These are phyloP conservation scores for Pseudogymnoascus pannorum DNA, from an alignment of 2,329 filamentous ascomycete species.

Conservation along the genomic window DNA sequence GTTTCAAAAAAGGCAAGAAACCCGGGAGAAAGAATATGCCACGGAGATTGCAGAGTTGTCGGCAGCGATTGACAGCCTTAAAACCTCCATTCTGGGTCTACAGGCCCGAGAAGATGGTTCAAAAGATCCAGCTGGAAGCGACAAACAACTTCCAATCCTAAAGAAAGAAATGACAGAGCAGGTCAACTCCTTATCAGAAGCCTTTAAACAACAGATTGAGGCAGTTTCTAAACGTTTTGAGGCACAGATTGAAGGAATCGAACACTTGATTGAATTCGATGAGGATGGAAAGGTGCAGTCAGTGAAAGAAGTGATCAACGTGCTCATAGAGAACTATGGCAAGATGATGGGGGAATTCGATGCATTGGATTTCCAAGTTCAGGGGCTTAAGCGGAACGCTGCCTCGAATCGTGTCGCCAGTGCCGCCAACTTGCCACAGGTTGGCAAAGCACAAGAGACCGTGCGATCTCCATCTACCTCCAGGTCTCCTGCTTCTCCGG, in stretches of 20 bases:
- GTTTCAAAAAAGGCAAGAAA: neutral
- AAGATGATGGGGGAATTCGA: neutral
- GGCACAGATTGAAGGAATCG: neutral
- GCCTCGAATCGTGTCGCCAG: neutral
- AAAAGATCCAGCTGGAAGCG: neutral
- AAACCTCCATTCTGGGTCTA: neutral
- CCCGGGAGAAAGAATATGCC: neutral
- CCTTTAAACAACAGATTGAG: neutral
- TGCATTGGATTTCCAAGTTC: neutral
- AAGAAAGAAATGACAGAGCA: neutral
- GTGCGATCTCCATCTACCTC: neutral
- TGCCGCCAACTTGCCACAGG: neutral
- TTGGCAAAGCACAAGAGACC: neutral
- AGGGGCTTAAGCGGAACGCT: neutral
- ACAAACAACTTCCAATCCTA: neutral
- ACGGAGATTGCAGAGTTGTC: neutral
- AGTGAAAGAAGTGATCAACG: neutral
- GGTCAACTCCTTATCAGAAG: neutral
- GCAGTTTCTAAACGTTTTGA: neutral
- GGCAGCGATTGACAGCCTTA: neutral
- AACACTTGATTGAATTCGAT: neutral
- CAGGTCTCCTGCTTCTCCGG: neutral
- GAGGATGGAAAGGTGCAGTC: constrained; percentile 1
- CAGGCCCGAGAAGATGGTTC: neutral
- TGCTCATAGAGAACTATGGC: neutral